phyloP scores from a whole-genome alignment of 2,329 filamentous ascomycete species.

The Neopestalotiopsis sp. region DNA sequence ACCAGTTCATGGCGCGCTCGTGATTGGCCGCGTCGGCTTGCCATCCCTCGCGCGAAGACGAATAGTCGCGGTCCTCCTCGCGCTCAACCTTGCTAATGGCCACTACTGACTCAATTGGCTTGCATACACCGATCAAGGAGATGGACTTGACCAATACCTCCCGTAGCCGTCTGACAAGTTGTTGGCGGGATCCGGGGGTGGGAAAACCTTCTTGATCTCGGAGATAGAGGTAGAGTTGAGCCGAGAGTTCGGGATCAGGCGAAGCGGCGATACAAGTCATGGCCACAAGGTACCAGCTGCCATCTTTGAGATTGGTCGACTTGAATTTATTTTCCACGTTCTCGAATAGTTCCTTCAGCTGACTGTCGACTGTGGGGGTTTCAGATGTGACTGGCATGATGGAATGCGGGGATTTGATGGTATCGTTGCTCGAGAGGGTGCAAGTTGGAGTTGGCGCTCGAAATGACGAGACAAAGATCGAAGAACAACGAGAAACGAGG shows the following conservation, averaged over 20 bases:
- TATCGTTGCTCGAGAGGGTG: background rate
- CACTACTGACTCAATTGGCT: slow-evolving; percentile 64
- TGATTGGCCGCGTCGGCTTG: slow-evolving; percentile 60
- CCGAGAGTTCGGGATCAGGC: slow-evolving; percentile 35
- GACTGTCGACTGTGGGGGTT: background rate
- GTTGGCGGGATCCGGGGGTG: slow-evolving; percentile 48
- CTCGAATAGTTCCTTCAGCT: slow-evolving; percentile 13
- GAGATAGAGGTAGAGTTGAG: slow-evolving; percentile 61
- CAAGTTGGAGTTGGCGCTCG: background rate
- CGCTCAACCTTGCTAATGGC: slow-evolving; percentile 56
- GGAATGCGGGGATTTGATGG: background rate
- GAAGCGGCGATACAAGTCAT: slow-evolving; percentile 51
- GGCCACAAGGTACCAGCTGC: slow-evolving; percentile 31
- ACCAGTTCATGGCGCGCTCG: slow-evolving; percentile 58
- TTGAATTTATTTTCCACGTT: slow-evolving; percentile 14
- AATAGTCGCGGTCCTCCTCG: slow-evolving; percentile 61
- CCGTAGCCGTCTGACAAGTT: slow-evolving; percentile 55
- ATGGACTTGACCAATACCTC: slow-evolving; percentile 66
- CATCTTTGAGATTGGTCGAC: slow-evolving; percentile 21
- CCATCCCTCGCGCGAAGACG: slow-evolving; percentile 60
- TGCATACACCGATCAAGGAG: slow-evolving; percentile 64
- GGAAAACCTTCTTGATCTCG: slow-evolving; percentile 51
- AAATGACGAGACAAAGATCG: background rate
- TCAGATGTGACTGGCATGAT: background rate
- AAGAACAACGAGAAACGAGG: background rate